Conservation (phyloP, 345 rosid genomes). For the Dovyalis caffra region DNA sequence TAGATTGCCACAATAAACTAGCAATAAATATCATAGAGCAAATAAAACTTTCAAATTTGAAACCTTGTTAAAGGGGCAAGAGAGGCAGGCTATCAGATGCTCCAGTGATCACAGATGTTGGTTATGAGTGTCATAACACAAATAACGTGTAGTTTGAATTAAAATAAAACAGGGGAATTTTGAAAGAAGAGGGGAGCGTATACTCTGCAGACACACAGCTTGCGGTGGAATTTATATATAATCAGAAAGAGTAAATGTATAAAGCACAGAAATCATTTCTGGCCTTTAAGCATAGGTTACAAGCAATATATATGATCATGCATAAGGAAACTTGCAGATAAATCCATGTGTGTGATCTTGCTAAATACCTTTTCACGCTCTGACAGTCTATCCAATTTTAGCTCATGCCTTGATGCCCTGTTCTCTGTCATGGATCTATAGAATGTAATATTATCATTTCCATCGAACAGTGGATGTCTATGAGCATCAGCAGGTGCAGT, state of each 20-base stretch:
- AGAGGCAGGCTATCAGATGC: not conserved
- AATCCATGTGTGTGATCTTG: constrained; percentile 9
- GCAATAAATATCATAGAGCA: not conserved
- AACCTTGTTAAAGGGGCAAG: not conserved
- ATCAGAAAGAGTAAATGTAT: not conserved
- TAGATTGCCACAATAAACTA: not conserved
- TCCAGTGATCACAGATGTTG: not conserved
- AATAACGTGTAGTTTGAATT: not conserved
- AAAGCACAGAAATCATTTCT: not conserved
- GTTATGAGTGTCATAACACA: not conserved
- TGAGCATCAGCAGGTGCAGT: constrained; percentile 47
- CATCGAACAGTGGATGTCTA: constrained; percentile 41
- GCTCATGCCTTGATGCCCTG: constrained; percentile 48
- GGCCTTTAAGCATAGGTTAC: not conserved
- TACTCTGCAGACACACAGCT: not conserved
- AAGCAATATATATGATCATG: not conserved
- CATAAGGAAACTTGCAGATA: constrained; percentile 7
- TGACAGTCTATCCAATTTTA: constrained; percentile 66
- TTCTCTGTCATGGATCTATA: constrained; percentile 75
- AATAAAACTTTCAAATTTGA: not conserved
- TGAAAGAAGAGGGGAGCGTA: not conserved
- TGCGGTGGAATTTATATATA: not conserved
- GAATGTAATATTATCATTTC: constrained; percentile 38
- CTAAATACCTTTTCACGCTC: constrained; percentile 77
- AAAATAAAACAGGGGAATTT: not conserved